Conservation (phyloP, 2,329 filamentous ascomycete species). For the Pseudogymnoascus sp. region DNA sequence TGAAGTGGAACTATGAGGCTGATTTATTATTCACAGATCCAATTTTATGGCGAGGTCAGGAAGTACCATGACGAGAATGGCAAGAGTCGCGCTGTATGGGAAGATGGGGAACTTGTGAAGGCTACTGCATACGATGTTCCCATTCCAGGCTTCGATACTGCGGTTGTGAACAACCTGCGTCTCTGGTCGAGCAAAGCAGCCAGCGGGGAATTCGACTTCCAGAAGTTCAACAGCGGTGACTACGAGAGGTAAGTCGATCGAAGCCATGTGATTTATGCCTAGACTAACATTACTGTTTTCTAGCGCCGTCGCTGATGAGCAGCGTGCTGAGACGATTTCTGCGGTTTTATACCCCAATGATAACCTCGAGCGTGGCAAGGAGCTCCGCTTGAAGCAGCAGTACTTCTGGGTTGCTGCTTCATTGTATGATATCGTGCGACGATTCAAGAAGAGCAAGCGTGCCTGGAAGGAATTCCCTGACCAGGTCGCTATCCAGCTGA, state of each 20-base stretch:
- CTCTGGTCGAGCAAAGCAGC: conserved; percentile 97
- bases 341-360: conserved; percentile 97
- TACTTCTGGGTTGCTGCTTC: conserved; percentile 99
- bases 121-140: conserved; percentile 91
- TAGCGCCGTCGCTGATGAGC: conserved; percentile 93
- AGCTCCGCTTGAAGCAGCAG: conserved; percentile 95
- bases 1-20: conserved; percentile 27
- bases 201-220: conserved; percentile 96
- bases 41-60: conserved; percentile 85
- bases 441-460: conserved; percentile 95
- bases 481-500: conserved; percentile 94
- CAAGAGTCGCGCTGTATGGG: conserved; percentile 71
- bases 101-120: conserved; percentile 85
- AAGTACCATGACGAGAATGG: conserved; percentile 71
- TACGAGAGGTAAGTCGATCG: conserved; percentile 55
- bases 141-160: conserved; percentile 83
- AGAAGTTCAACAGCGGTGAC: conserved; percentile 97
- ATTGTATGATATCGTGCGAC: conserved; percentile 88
- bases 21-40: conserved; percentile 46
- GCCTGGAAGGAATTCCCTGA: conserved; percentile 89
- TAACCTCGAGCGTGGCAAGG: conserved; percentile 92
- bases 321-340: conserved; percentile 97
- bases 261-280: neutral
- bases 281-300: neutral
- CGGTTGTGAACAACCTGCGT: conserved; percentile 91